phyloP scores from a whole-genome alignment of 2,329 filamentous ascomycete species.

The Aspergillus sp. region DNA sequence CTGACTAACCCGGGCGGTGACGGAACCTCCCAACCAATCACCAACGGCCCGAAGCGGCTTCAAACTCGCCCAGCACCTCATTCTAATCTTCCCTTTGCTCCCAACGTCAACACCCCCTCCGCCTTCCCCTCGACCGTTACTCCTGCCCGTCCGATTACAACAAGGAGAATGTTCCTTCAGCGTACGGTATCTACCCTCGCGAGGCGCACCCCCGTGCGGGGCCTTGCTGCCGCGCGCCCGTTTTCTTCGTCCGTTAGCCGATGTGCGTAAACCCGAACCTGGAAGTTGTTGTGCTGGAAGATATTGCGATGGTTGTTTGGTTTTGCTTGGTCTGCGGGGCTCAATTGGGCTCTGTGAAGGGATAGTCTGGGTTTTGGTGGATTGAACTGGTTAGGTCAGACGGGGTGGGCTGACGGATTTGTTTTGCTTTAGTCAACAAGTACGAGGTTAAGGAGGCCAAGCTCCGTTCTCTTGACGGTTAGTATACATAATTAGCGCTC shows the following conservation, averaged over 20 bases:
- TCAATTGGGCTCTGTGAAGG: conserved; percentile 15
- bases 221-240: conserved; percentile 34
- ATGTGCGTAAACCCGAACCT: conserved; percentile 34
- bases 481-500: conserved; percentile 14
- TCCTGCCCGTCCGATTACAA: not conserved
- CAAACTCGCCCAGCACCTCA: conserved; percentile 31
- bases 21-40: conserved; percentile 3
- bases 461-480: conserved; percentile 40
- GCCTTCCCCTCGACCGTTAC: not conserved
- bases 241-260: conserved; percentile 41
- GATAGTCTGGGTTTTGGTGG: not conserved
- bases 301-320: not conserved
- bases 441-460: conserved; percentile 37
- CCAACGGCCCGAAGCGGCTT: conserved; percentile 32
- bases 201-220: conserved; percentile 38
- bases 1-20: conserved; percentile 17
- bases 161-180: conserved; percentile 42
- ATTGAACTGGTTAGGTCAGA: not conserved
- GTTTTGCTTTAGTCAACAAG: conserved; percentile 27
- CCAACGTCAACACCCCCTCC: conserved; percentile 8
- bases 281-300: not conserved
- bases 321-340: conserved; percentile 1
- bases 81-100: conserved; percentile 20
- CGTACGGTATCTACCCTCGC: conserved; percentile 41
- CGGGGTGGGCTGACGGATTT: conserved; percentile 18